Percentiles rank a stretch among this genome's conserved stretches.
These are phyloP conservation scores for Trametes polyzona DNA, from an alignment of 1,284 basidiomycete species.

Conservation along the genomic window DNA sequence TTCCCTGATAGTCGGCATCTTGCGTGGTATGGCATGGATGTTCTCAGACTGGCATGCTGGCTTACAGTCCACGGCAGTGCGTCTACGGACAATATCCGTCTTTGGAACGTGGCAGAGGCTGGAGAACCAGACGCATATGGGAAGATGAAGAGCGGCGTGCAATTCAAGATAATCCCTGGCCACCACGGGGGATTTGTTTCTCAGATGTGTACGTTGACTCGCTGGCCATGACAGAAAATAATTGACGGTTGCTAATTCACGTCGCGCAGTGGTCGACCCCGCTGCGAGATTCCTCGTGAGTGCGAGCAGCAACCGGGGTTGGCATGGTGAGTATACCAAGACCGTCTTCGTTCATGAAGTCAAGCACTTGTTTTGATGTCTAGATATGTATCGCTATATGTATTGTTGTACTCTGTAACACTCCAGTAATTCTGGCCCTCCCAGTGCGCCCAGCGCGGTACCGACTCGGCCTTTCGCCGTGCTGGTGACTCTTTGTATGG, in stretches of 20 bases:
- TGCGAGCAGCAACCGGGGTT: constrained; percentile 93
- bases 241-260: constrained; percentile 15
- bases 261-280: constrained; percentile 79
- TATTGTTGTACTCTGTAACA: neutral
- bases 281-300: constrained; percentile 86
- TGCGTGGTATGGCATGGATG: constrained; percentile 65
- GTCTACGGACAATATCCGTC: constrained; percentile 89
- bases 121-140: constrained; percentile 65
- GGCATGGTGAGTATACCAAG: constrained; percentile 89
- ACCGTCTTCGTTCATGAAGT: constrained; percentile 92
- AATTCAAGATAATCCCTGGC: constrained; percentile 96
- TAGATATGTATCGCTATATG: neutral
- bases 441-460: neutral
- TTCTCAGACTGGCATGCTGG: constrained; percentile 11
- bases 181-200: constrained; percentile 95
- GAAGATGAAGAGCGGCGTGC: constrained; percentile 66
- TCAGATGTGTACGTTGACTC: constrained; percentile 67
- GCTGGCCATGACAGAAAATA: neutral
- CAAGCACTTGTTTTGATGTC: constrained; percentile 51
- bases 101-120: constrained; percentile 90
- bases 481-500: neutral
- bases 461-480: neutral
- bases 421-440: neutral
- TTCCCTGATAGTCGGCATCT: constrained; percentile 92
- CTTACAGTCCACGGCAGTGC: constrained; percentile 55